Evolutionary conservation across 306 rosid species (phyloP).

Genomic region (Trifolium dubium): DNA sequence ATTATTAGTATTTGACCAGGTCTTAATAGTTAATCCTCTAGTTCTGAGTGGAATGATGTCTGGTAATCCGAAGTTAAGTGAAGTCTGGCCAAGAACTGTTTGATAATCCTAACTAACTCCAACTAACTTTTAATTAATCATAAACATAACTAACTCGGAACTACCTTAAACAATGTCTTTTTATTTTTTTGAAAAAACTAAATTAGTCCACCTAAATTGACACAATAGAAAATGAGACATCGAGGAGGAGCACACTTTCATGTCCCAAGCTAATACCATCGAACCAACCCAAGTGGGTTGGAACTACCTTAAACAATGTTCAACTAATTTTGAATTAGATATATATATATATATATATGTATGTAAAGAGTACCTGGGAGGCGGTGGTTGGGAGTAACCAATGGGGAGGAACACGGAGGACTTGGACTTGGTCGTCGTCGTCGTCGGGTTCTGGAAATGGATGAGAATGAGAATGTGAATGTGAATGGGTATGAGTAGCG

Average conservation of each 20-base stretch:
- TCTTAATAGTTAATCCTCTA: too few species aligned
- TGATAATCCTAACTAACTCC: neutral
- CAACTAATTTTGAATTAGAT: neutral
- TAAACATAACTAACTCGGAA: neutral
- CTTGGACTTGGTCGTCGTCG: conserved; percentile 58
- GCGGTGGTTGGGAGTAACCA: conserved; percentile 78
- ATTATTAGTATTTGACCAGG: too few species aligned
- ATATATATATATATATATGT: too few species aligned
- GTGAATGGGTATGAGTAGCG: conserved; percentile 16
- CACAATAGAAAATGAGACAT: too few species aligned
- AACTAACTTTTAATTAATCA: neutral
- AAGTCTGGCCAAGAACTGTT: too few species aligned
- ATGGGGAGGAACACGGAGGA: conserved; percentile 68
- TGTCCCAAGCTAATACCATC: too few species aligned
- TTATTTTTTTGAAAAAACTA: too few species aligned
- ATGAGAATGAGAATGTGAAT: conserved; percentile 37
- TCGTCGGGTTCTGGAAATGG: conserved; percentile 33
- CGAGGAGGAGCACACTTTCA: too few species aligned
- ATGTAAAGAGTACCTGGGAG: conserved; percentile 54
- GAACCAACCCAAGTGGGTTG: too few species aligned
- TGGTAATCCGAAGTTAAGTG: too few species aligned
- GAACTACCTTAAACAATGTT: neutral
- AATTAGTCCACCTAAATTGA: too few species aligned
- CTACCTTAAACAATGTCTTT: neutral
- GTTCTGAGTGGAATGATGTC: too few species aligned